Percentiles rank a stretch among this genome's conserved stretches.
These are phyloP conservation scores for Boeremia lycopersici DNA, from an alignment of 2,329 filamentous ascomycete species.

Conservation along the genomic window DNA sequence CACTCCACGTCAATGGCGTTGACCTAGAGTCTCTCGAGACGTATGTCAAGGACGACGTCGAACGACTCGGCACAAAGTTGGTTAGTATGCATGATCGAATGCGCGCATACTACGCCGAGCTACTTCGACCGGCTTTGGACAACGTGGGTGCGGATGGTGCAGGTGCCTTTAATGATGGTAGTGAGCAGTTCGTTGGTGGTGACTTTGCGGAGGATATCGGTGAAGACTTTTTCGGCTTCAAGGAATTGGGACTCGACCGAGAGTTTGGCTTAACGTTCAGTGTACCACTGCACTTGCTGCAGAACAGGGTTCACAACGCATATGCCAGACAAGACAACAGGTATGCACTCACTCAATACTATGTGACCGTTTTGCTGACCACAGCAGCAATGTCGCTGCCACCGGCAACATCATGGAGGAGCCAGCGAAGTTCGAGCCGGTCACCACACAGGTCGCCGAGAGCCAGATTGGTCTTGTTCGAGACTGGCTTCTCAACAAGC, in stretches of 20 bases:
- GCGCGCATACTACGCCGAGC: conserved; percentile 89
- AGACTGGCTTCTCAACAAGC: conserved; percentile 88
- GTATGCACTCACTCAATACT: conserved; percentile 45
- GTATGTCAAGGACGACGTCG: conserved; percentile 93
- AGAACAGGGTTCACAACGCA: conserved; percentile 84
- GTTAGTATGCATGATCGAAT: conserved; percentile 89
- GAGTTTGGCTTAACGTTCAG: conserved; percentile 90
- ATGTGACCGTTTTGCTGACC: conserved; percentile 23
- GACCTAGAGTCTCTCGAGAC: conserved; percentile 80
- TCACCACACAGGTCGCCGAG: conserved; percentile 78
- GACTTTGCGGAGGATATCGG: conserved; percentile 98
- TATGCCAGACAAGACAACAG: conserved; percentile 76
- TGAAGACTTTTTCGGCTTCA: conserved; percentile 99
- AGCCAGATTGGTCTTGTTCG: conserved; percentile 85
- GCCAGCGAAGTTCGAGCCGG: conserved; percentile 72
- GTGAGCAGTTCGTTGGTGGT: conserved; percentile 93
- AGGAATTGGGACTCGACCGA: conserved; percentile 86
- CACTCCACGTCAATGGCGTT: conserved; percentile 80
- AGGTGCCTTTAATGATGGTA: conserved; percentile 92
- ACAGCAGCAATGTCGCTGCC: conserved; percentile 62
- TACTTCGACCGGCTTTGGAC: conserved; percentile 85
- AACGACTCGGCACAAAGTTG: conserved; percentile 80
- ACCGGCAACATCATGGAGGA: conserved; percentile 68
- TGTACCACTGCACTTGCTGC: conserved; percentile 91
- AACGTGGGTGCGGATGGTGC: conserved; percentile 81